Base-by-base conservation (phyloP, 148 eudicot species). In the Spergularia bocconei region DNA sequence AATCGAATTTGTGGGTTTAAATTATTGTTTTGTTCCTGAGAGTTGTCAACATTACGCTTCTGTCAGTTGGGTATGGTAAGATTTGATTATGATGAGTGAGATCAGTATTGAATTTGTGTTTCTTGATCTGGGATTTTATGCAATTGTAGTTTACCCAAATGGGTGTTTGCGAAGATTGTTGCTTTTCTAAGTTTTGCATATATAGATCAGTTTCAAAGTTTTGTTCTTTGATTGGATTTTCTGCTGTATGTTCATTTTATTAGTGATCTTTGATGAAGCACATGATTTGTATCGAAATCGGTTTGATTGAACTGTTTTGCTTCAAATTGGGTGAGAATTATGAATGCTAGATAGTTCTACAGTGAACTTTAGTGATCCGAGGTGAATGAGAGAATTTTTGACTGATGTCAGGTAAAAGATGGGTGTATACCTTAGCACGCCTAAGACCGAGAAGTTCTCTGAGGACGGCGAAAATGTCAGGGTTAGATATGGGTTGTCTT, bases 381-480 rank as follows among this genome's bases (percentile, higher is more conserved):
- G 29, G 70, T 51, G 21, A 52, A 36, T 51, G 68, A 59, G 41
- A 55, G 58, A 25, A 41, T 54, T 17, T 75, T 47, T 73, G 44
- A 66, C 72, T 73, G 36, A 48, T 76, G 80, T 80, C 86, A 86
- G 90, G 4, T 78, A 50, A 73, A 77, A 78, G 47, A 90, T 90
- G 96, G 96, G 96, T 50, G 76, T 85, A 58, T 88, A 90, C 75
- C 85, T 90, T 21, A 88, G 92, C 79, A 78, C 84, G 63, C 96
- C 96, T 14, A 88, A 84, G 73, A 88, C 90, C 25, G 90, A 85
- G 33, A 90, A 88, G 82, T 62, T 50, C 19, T 88, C 92, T 20
- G 92, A 85, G 73, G 92, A 85, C 79, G 92, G 96, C 57, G 96
- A 83, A 66, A 88, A 87, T 74, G 76, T 63, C 56, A 84, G 79